Percentiles rank a stretch among this genome's conserved stretches.
Evolutionary conservation across 2,329 filamentous ascomycete species (phyloP).

Genomic region (Pseudopithomyces maydicus): DNA sequence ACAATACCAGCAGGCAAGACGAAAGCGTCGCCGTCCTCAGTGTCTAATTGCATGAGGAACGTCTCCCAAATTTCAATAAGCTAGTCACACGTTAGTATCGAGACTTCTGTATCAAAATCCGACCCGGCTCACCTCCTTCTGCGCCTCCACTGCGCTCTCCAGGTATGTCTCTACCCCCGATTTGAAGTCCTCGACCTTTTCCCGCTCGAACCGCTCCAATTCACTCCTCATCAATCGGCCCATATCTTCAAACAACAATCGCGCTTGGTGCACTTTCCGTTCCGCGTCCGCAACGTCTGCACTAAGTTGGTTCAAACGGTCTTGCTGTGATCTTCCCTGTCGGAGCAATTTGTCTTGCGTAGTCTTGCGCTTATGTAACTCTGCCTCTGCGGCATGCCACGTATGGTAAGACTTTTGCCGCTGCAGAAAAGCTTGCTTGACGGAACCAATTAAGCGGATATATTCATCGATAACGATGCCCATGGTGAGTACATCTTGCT

Average conservation of each 20-base stretch:
- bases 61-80: conserved; percentile 95
- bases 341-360: conserved; percentile 93
- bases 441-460: conserved; percentile 90
- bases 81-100: conserved; percentile 43
- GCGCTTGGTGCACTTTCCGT: conserved; percentile 86
- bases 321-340: conserved; percentile 94
- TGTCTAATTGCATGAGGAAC: conserved; percentile 93
- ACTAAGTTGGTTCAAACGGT: conserved; percentile 87
- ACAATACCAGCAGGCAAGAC: conserved; percentile 45
- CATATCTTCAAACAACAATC: conserved; percentile 96
- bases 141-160: conserved; percentile 94
- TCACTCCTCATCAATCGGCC: conserved; percentile 88
- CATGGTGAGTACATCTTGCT: conserved; percentile 94
- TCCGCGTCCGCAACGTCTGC: conserved; percentile 96
- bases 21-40: conserved; percentile 72
- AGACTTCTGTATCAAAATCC: not conserved
- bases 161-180: conserved; percentile 96
- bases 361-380: conserved; percentile 85
- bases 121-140: conserved; percentile 80
- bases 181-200: conserved; percentile 99
- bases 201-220: conserved; percentile 89
- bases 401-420: conserved; percentile 94
- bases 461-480: conserved; percentile 99
- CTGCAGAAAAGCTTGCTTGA: conserved; percentile 91
- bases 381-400: conserved; percentile 90